A percentile compares a stretch with the other conserved stretches of the same genome.
Conservation (phyloP, 2,329 filamentous ascomycete genomes). For the Aspergillus sp. region DNA sequence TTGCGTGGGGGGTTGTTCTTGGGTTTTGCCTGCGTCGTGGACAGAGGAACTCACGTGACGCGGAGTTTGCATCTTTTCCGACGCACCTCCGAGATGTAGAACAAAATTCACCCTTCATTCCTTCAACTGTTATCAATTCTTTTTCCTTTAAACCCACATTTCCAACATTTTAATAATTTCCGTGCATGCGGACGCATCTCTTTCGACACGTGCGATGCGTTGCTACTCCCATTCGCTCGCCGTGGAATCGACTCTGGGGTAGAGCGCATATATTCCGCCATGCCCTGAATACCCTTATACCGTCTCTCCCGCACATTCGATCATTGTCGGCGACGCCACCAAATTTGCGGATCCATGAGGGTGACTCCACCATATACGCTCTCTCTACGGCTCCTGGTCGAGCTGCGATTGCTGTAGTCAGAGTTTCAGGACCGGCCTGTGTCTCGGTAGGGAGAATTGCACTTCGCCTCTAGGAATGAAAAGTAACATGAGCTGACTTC, state of each 20-base stretch:
- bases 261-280: constrained; percentile 13
- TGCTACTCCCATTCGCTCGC: constrained; percentile 21
- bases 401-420: constrained; percentile 86
- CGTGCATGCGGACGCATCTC: constrained; percentile 34
- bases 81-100: neutral
- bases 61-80: neutral
- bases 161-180: neutral
- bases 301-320: constrained; percentile 13
- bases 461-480: neutral
- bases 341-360: constrained; percentile 23
- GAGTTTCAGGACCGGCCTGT: constrained; percentile 79
- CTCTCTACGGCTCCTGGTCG: constrained; percentile 82
- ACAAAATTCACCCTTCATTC: neutral
- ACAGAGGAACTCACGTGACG: neutral
- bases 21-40: neutral
- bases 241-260: constrained; percentile 21
- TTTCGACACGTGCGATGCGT: constrained; percentile 27
- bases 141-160: neutral
- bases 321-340: constrained; percentile 24
- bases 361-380: constrained; percentile 75
- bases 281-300: constrained; percentile 10
- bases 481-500: neutral
- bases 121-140: neutral
- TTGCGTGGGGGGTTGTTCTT: no score
- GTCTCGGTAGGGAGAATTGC: constrained; percentile 52